Evolutionary conservation across 2,329 filamentous ascomycete genomes (phyloP), one percentile per base, ranked within the genome.

Genomic region (Dactylella cylindrospora): DNA sequence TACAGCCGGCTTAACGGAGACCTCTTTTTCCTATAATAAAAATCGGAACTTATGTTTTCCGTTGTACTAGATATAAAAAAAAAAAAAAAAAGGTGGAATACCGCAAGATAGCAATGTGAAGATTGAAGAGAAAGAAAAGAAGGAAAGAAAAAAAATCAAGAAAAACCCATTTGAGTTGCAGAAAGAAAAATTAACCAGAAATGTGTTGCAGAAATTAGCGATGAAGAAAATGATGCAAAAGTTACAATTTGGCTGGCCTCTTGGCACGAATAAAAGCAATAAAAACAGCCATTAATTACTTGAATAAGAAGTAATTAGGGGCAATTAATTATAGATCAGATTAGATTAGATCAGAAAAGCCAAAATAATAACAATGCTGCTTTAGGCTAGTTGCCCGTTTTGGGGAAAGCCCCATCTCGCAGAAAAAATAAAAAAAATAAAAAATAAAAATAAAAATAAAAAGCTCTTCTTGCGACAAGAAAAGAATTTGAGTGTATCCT

Each of bases 1-100:
- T 61, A 15, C 54, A 52, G 54, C 54, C 54, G 46, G 46, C 13
- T 36, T 52, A 61, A 47, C 54, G 40, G 54, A 32, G 54, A 61
- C 54, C 54, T 52, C 54, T 52, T 36, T 25, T 10, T 52, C 26
- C 28, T 38, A n/a, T n/a, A n/a, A n/a, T n/a, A n/a, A n/a, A n/a
- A n/a, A n/a, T n/a, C n/a, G n/a, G n/a, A n/a, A n/a, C n/a, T n/a
- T n/a, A n/a, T n/a, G n/a, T n/a, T n/a, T n/a, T n/a, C n/a, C n/a
- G n/a, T n/a, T n/a, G n/a, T n/a, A n/a, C n/a, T n/a, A n/a, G n/a
- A n/a, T n/a, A n/a, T n/a, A n/a, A n/a, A n/a, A n/a, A n/a, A 39
- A 45, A 29, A 45, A 12, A 20, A 19, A 17, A 31, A 17, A 10
- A 23, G 19, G 25, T 45, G 25, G 39, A 43, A 29, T 8, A n/a